Evolutionary conservation across 23 red algal species (phyloP).

Genomic region (Agarophyton chilense): DNA sequence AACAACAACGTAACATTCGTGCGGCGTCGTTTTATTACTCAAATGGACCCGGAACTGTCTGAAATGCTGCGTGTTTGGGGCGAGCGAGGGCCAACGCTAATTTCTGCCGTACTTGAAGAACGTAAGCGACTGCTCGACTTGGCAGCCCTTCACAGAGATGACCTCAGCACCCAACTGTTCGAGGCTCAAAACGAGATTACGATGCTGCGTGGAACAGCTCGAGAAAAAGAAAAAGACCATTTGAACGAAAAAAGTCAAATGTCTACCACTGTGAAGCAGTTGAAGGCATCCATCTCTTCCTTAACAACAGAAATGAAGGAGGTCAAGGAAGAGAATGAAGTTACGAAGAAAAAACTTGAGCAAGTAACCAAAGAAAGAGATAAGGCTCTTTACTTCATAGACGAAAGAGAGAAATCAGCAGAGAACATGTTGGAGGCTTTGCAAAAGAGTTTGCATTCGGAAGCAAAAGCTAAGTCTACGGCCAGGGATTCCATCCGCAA

Average conservation of each 20-base stretch:
- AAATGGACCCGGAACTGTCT: slow-evolving; percentile 19
- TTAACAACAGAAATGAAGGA: slow-evolving; percentile 3
- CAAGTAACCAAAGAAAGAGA: slow-evolving; percentile 24
- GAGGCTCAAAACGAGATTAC: slow-evolving; percentile 25
- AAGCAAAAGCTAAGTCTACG: slow-evolving; percentile 6
- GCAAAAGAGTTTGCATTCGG: slow-evolving; percentile 23
- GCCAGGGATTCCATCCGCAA: slow-evolving; percentile 22
- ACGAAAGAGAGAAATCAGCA: neutral
- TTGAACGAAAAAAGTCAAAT: neutral
- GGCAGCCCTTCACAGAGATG: slow-evolving; percentile 25
- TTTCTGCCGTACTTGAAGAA: slow-evolving; percentile 22
- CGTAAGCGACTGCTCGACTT: slow-evolving; percentile 9
- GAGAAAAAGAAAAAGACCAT: neutral
- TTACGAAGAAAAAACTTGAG: neutral
- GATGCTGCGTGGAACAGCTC: neutral
- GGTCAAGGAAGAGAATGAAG: neutral
- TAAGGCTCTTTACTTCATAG: neutral
- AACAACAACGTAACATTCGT: neutral
- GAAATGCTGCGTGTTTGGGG: slow-evolving; percentile 37
- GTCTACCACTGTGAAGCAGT: neutral
- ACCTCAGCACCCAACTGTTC: slow-evolving; percentile 20
- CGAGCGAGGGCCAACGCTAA: slow-evolving; percentile 26
- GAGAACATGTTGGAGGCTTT: slow-evolving; percentile 2
- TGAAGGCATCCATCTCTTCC: neutral
- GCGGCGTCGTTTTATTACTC: neutral